Evolutionary conservation across 441 rosid species (phyloP), one percentile per base, ranked within the genome.

Genomic region (Sinapis alba): DNA sequence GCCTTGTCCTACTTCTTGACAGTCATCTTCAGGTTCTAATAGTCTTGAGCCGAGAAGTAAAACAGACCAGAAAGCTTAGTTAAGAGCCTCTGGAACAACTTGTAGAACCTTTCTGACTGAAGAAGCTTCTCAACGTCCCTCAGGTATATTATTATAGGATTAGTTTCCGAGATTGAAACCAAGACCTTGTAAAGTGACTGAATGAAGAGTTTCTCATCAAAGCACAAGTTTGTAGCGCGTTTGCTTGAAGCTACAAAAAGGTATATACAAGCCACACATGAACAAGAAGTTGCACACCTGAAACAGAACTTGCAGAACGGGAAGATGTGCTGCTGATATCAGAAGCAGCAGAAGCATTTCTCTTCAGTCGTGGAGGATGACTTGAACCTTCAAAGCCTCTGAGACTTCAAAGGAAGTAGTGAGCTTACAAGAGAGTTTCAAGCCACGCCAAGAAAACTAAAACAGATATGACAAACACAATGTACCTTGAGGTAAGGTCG

Each of bases 181-280:
- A 95, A 84, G 4, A 90, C 97, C 97, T 95, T 90, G 88, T 87
- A 88, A 63, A 95, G 91, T 63, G 99, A 89, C 75, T 85, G 94
- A 50, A 95, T 79, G 80, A 95, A 91, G 54, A 84, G 80, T 81
- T 78, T 93, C 81, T 91, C 97, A 72, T 90, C 91, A 38, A 95
- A 95, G 69, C 98, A 91, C 88, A 93, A 91, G 83, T 85, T 86
- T 83, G 83, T 64, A 43, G 75, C 53, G 62, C 87, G 89, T 82
- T 84, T 92, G 65, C 77, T 71, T 58, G 83, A 70, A 71, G 79
- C 98, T 93, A 69, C 34, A 79, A 66, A 79, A 66, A 24, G 20
- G 41, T 78, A 18, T 32, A 62, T 78, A 27, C 61, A 70, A 70
- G 16, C 9, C 57, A 68, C 34, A 59, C 38, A 66, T 66, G 53